Evolutionary conservation across 345 rosid genomes (phyloP).

Genomic region (Cardamine occulta): DNA sequence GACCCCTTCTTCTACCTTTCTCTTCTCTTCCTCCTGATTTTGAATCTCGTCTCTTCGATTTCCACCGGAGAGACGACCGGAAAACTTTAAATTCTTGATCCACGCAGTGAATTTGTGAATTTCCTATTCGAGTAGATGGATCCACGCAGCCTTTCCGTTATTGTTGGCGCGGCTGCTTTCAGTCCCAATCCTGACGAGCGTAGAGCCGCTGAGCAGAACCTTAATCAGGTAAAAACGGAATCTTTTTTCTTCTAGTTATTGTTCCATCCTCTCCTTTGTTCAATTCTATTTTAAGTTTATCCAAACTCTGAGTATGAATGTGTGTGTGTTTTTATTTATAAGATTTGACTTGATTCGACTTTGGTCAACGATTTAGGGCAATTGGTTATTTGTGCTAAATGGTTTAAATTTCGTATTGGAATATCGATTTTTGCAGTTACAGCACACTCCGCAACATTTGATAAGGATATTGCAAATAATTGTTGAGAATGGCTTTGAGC

Average conservation of each 20-base stretch:
- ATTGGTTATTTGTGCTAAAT: background rate
- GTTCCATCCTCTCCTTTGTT: background rate
- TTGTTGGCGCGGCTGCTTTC: slow-evolving; percentile 73
- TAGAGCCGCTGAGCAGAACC: slow-evolving; percentile 86
- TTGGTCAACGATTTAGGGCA: slow-evolving; percentile 6
- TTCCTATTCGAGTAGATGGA: slow-evolving; percentile 58
- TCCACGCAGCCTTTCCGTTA: slow-evolving; percentile 69
- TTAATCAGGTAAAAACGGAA: slow-evolving; percentile 62
- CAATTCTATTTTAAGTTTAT: background rate
- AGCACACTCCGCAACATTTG: slow-evolving; percentile 88
- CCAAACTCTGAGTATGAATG: background rate
- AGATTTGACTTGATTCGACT: slow-evolving; percentile 37
- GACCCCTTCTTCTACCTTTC: slow-evolving; percentile 16
- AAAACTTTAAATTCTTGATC: slow-evolving; percentile 6
- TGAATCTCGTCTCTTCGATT: slow-evolving; percentile 42
- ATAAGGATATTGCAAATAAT: slow-evolving; percentile 86
- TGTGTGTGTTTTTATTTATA: background rate
- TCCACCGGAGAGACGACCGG: slow-evolving; percentile 36
- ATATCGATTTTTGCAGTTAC: slow-evolving; percentile 56
- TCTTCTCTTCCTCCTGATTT: slow-evolving; percentile 14
- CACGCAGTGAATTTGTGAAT: background rate
- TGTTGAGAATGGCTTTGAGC: slow-evolving; percentile 71
- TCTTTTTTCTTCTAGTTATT: background rate
- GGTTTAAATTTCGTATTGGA: slow-evolving; percentile 5
- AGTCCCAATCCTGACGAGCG: slow-evolving; percentile 92